Evolutionary conservation across 2,329 filamentous ascomycete genomes (phyloP), one percentile per base, ranked within the genome.

Genomic region (Aspergillus aculeatus): DNA sequence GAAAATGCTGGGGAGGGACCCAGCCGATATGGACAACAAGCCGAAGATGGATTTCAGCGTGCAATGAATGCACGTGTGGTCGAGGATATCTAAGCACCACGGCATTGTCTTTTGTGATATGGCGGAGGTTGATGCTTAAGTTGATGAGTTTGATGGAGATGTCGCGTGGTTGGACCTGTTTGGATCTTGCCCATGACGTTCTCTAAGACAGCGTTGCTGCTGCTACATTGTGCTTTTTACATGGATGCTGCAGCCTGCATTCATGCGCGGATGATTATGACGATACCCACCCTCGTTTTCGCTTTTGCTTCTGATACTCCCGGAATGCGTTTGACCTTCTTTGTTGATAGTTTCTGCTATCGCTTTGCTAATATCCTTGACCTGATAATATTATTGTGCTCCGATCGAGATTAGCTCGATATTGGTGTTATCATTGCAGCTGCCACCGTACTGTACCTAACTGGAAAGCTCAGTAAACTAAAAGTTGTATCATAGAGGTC

Each of bases 1-100:
- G 79, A 84, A 29, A 75, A 74, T 5, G 77, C 80, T 50, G 85
- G 83, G 58, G 84, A 86, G 68, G 86, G 85, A 0, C 82, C 83
- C 0, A 83, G 80, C 68, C 77, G 73, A 11, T 81, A 84, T 58
- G 77, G 68, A 11, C 80, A 84, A 73, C 77, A 77, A 11, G 68
- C 71, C 29, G 68, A 77, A 64, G 84, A 87, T 65, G 86, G 88
- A 56, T 90, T 96, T 75, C 88, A 94, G 78, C 84, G 86, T 69
- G 92, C 91, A 35, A 85, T 96, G 74, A 93, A 95, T 74, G 86
- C 92, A 56, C 86, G 86, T 61, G 83, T 96, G 44, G 83, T 96
- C 66, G 91, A 97, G 82, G 89, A 93, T 78, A 94, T 97, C 76
- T 96, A 82, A 84, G 51, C 47, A 24, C 32, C 29, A 55, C 26